Base-by-base conservation (phyloP, 352 stramenopile genomes). In the Phytophthora macrochlamydospora region DNA sequence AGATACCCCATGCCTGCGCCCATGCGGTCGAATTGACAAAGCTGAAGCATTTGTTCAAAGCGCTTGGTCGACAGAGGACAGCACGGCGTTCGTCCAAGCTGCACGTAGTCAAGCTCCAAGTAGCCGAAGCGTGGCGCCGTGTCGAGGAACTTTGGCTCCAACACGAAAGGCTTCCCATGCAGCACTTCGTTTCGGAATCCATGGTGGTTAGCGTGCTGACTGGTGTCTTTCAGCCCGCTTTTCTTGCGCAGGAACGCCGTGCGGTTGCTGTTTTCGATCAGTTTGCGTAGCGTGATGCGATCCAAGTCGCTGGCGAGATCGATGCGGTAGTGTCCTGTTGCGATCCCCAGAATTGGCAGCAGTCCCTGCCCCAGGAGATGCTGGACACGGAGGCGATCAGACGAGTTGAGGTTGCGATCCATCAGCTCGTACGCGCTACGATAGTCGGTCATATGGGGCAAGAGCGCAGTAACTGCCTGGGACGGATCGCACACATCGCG, bases 211-310 rank as follows among this genome's bases (percentile, higher is more conserved):
- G 42, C 60, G 49, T 93, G 85, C 67, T 93, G 83, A 40, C 78
- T 90, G 12, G 83, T 92, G 65, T 93, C 85, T 55, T 90, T 89
- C 18, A 83, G 55, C 2, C 78, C 81, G 5, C 74, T 51, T 56
- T 87, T 89, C 53, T 89, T 90, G 14, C 83, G 80, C 51, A 91
- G 58, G 53, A 94, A 91, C 13, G 82, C 78, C 28, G 83, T 92
- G 44, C 85, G 85, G 58, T 86, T 93, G 67, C 71, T 89, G 57
- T 91, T 92, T 52, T 94, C 86, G 11, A 94, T 70, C 37, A 94
- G 62, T 57, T 92, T 91, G 56, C 86, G 85, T 24, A 91, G 56
- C 12, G 80, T 87, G 32, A 91, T 59, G 11, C 83, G 77, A 50
- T 94, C 86, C 28, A 92, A 50, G 32, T 87, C 78, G 58, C 79